These are phyloP conservation scores for Ajuga reptans DNA, from an alignment of 305 asterid species.

Conservation along the genomic window DNA sequence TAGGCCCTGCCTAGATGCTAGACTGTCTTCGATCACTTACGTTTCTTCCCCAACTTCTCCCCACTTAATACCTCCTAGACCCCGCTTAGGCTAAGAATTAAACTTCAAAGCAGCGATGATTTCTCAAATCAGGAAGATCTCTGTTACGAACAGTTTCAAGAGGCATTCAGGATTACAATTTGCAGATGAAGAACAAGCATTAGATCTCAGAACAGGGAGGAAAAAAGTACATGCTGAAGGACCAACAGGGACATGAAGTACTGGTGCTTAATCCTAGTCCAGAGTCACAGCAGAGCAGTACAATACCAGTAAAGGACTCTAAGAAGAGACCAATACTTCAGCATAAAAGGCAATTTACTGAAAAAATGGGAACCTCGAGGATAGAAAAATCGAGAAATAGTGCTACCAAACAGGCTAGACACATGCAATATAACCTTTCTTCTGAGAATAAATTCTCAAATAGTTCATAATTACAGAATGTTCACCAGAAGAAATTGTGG, in stretches of 20 bases:
- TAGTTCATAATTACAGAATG: neutral
- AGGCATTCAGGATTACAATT: neutral
- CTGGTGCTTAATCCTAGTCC: neutral
- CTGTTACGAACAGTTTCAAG: neutral
- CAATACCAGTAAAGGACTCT: neutral
- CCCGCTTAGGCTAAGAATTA: neutral
- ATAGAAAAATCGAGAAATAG: neutral
- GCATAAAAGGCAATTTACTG: neutral
- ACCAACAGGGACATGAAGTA: neutral
- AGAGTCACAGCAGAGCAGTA: neutral
- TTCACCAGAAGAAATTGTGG: neutral
- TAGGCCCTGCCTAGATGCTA: too few species aligned
- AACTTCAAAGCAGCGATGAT: neutral
- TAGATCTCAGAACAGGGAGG: neutral
- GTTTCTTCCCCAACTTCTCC: too few species aligned
- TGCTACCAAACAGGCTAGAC: neutral
- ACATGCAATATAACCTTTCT: neutral
- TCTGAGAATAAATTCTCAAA: neutral
- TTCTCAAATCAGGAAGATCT: neutral
- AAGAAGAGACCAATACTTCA: neutral
- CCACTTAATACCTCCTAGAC: too few species aligned
- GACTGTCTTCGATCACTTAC: too few species aligned
- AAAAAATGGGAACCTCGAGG: neutral
- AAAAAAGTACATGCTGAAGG: neutral
- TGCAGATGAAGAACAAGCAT: neutral